Evolutionary conservation across 2,329 filamentous ascomycete genomes (phyloP), one percentile per base, ranked within the genome.

Genomic region (Pestalotiopsis fici): DNA sequence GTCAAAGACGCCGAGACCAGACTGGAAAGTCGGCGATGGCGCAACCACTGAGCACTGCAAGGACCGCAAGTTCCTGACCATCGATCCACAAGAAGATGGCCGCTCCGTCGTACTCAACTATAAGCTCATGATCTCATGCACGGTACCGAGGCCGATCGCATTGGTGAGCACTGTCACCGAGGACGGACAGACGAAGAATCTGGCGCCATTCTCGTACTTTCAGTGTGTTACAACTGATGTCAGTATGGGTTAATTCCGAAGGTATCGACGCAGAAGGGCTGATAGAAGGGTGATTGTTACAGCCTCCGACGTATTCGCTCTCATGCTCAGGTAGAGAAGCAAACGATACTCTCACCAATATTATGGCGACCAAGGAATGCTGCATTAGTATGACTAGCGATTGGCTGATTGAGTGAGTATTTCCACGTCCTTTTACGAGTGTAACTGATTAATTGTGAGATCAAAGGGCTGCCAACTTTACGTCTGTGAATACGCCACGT

Each of bases 261-360:
- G 50, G 50, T 12, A n/a, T n/a, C 9, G 47, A 5, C 3, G 27
- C 27, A 25, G 9, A 39, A n/a, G 25, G 15, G 18, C 15, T 31
- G 27, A 39, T 18, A 62, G 1, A 35, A 35, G 11, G 31, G 11
- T 11, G 31, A 23, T 28, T 25, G 9, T 18, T 39, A 31, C n/a
- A 75, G 65, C 73, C 73, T 18, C 72, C 73, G 3, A 59, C 70
- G 21, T 75, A 74, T 65, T 62, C 70, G 9, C 64, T 75, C 1
- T 67, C 69, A 23, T 72, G 73, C 59, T 59, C 67, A 15, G 70
- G 70, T 2, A 27, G 61, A 13, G 25, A 67, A 28, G 12, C 59
- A n/a, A 71, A 71, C 21, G 70, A 72, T 63, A 72, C 65, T 18
- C 54, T 71, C 35, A 59, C 18, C 12, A 72, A 72, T 55, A 62